These are phyloP conservation scores for Exophiala mesophila DNA, from an alignment of 2,329 filamentous ascomycete genomes.

Conservation along the genomic window DNA sequence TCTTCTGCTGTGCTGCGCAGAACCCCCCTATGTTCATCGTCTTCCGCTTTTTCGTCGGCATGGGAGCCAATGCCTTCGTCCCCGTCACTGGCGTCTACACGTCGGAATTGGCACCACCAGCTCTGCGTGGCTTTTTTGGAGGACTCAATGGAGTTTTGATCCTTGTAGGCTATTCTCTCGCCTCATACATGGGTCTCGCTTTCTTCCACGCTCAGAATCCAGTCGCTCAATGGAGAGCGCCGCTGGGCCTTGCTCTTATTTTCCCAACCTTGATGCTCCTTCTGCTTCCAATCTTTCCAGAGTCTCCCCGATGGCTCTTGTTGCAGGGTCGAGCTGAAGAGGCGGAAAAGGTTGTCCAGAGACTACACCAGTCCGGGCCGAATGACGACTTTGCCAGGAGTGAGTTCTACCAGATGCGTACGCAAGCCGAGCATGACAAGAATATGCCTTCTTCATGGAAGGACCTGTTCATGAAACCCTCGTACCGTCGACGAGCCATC, in stretches of 20 bases:
- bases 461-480: constrained; percentile 3
- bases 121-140: constrained; percentile 4
- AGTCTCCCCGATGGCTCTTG: constrained; percentile 27
- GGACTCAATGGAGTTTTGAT: constrained; percentile 1
- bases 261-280: constrained; percentile 21
- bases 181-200: constrained; percentile 9
- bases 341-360: constrained; percentile 19
- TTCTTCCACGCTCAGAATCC: constrained; percentile 6
- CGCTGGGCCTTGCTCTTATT: constrained; percentile 5
- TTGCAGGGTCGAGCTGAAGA: constrained; percentile 23
- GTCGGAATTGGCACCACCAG: constrained; percentile 6
- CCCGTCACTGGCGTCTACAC: constrained; percentile 4
- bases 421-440: constrained; percentile 5
- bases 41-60: constrained; percentile 6
- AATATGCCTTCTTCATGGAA: constrained; percentile 5
- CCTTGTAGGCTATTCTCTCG: constrained; percentile 3
- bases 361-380: constrained; percentile 13
- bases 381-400: constrained; percentile 3
- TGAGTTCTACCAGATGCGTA: constrained; percentile 11
- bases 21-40: constrained; percentile 8
- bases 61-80: constrained; percentile 3
- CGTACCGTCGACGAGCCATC: constrained; percentile 3
- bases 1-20: constrained; percentile 2
- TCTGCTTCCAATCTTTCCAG: constrained; percentile 23
- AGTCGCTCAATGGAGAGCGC: constrained; percentile 5